Evolutionary conservation across 2,329 filamentous ascomycete genomes (phyloP).

Genomic region (Keithomyces neogunnii): DNA sequence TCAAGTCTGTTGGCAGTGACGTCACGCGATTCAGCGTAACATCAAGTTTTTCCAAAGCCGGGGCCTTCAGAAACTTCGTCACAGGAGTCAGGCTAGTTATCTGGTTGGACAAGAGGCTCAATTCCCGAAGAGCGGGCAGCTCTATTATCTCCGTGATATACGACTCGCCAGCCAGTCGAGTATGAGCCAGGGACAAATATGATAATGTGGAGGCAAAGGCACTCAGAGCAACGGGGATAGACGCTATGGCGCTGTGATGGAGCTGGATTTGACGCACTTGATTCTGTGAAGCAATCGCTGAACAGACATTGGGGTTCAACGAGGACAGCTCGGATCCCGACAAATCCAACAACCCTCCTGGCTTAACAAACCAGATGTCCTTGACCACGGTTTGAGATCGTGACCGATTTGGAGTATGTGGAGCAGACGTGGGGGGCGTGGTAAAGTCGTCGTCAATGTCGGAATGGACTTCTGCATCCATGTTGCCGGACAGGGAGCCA

Average conservation of each 20-base stretch:
- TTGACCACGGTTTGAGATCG: slow-evolving; percentile 39
- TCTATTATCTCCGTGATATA: slow-evolving; percentile 60
- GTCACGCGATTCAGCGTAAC: slow-evolving; percentile 75
- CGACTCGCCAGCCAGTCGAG: slow-evolving; percentile 55
- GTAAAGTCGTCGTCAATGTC: slow-evolving; percentile 47
- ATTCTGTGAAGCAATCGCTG: slow-evolving; percentile 43
- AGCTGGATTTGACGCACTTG: slow-evolving; percentile 54
- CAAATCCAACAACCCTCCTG: slow-evolving; percentile 59
- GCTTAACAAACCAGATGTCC: slow-evolving; percentile 44
- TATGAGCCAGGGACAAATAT: slow-evolving; percentile 66
- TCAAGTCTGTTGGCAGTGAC: slow-evolving; percentile 54
- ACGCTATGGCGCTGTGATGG: slow-evolving; percentile 66
- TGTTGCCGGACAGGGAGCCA: slow-evolving; percentile 12
- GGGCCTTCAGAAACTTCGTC: slow-evolving; percentile 59
- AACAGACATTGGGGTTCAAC: slow-evolving; percentile 49
- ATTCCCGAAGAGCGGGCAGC: slow-evolving; percentile 65
- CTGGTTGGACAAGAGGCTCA: slow-evolving; percentile 68
- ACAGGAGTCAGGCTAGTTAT: slow-evolving; percentile 64
- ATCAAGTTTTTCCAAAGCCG: slow-evolving; percentile 67
- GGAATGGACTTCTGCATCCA: slow-evolving; percentile 36
- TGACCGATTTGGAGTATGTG: slow-evolving; percentile 39
- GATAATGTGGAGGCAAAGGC: slow-evolving; percentile 65
- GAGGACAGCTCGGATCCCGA: slow-evolving; percentile 57
- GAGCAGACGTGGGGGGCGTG: slow-evolving; percentile 47
- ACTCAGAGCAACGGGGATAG: slow-evolving; percentile 61